Base-by-base conservation (phyloP, 2,329 filamentous ascomycete species). In the Colletotrichum neosansevieriae region DNA sequence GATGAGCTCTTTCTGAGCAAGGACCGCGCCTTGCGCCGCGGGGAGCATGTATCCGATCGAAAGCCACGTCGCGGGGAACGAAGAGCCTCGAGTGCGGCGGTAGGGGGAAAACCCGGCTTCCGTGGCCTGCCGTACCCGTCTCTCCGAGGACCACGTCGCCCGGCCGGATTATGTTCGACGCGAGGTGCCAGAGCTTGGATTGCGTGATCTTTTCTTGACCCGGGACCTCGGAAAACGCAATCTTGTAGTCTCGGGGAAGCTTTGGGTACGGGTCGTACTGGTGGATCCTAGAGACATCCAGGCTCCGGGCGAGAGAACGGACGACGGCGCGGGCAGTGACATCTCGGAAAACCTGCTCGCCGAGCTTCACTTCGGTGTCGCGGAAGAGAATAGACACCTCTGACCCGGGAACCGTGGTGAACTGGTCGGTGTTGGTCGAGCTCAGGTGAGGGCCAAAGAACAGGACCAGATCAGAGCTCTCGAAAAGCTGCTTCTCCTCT, bases 21-120 rank as follows among this genome's bases (percentile, higher is more conserved):
- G 77, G 0, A 85, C 83, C 0, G 85, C 85, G 3, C 88, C 88
- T 21, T 86, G 82, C 3, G 85, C 83, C 1, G 85, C 87, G 1
- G 85, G 85, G 0, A 90, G 82, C 77, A 88, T 89, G 76, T 88
- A 89, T 0, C 87, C 87, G 63, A 89, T 89, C 0, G 85, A 89
- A 2, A 88, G 80, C 85, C 86, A 90, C 34, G 86, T 88, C 0
- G 84, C 83, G 7, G 77, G 77, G 83, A 6, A 80, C 82, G 70
- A 89, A 83, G 24, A 84, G 77, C 3, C 78, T 79, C 1, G 81
- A 78, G 40, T 86, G 78, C 1, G 78, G 74, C 0, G 88, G 86
- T 3, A 90, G 80, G 2, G 79, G 76, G 32, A 86, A 81, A 11
- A 83, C 80, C 17, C 84, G 83, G 34, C 82, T 81, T 4, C 89